Base-by-base conservation (phyloP, 108 stramenopile genomes). In the Craspedostauros australis region DNA sequence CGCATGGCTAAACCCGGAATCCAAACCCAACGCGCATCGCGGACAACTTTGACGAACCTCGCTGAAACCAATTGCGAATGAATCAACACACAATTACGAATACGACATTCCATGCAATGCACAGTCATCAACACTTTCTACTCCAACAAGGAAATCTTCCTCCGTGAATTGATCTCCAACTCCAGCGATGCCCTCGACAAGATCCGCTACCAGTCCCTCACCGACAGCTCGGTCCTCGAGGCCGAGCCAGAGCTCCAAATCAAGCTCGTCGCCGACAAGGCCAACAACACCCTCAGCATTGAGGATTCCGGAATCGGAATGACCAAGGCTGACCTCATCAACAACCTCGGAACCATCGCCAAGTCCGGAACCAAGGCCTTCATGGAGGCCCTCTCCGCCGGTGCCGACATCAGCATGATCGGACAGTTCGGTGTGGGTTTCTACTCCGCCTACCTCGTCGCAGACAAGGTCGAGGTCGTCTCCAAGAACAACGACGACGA, bases 391-490 rank as follows among this genome's bases (percentile, higher is more conserved):
- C 82, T 99, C 30, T 72, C 85, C 33, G 97, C 96, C 53, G 99
- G 99, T 25, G 99, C 99, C 14, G 99, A 99, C 51, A 99, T 99
- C 66, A 91, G 88, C 70, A 98, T 98, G 97, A 99, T 99, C 75
- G 99, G 99, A 36, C 99, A 99, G 75, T 99, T 99, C 79, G 99
- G 99, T 56, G 99, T 99, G 31, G 99, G 99, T 62, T 99, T 99
- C 85, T 99, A 99, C 88, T 98, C 98, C 6, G 98, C 99, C 27
- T 99, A 97, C 79, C 78, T 99, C 43, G 99, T 99, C 25, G 99
- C 99, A 22, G 99, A 99, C 61, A 87, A 84, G 71, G 99, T 99
- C 28, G 91, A 86, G 52, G 99, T 99, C 22, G 67, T 88, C 21
- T 97, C 96, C 36, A 99, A 99, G 91, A 95, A 98, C 75, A 94